Conservation (phyloP, 2,329 filamentous ascomycete genomes). For the Anthostomella pinea region DNA sequence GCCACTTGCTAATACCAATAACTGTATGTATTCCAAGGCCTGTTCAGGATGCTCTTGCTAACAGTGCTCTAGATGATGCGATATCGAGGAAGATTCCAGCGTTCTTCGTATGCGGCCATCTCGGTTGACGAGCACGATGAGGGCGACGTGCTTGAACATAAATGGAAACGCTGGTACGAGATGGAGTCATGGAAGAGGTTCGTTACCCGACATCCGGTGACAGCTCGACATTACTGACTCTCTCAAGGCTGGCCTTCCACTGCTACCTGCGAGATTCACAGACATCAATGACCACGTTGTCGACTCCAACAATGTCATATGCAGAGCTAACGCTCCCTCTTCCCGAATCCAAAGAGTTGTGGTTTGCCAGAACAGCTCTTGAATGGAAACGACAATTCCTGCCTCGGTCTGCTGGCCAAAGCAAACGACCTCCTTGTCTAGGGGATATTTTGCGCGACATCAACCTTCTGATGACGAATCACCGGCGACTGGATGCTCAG, state of each 20-base stretch:
- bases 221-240: conserved; percentile 4
- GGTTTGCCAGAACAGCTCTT: conserved; percentile 60
- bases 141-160: conserved; percentile 55
- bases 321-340: conserved; percentile 65
- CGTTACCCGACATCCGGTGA: conserved; percentile 1
- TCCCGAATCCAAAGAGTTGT: conserved; percentile 59
- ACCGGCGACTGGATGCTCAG: conserved; percentile 52
- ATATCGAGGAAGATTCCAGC: conserved; percentile 56
- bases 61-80: conserved; percentile 46
- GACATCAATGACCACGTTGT: conserved; percentile 63
- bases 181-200: conserved; percentile 65
- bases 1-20: conserved; percentile 43
- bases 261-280: conserved; percentile 64
- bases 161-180: conserved; percentile 64
- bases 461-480: conserved; percentile 47
- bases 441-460: conserved; percentile 57
- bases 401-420: conserved; percentile 35
- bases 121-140: conserved; percentile 52
- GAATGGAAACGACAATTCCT: conserved; percentile 65
- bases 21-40: conserved; percentile 34
- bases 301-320: conserved; percentile 65
- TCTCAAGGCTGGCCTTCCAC: conserved; percentile 57
- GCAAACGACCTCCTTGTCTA: conserved; percentile 46
- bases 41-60: conserved; percentile 8
- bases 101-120: conserved; percentile 51